Evolutionary conservation across 176 grass and related monocot species (phyloP).

Genomic region (Neostapfia colusana): DNA sequence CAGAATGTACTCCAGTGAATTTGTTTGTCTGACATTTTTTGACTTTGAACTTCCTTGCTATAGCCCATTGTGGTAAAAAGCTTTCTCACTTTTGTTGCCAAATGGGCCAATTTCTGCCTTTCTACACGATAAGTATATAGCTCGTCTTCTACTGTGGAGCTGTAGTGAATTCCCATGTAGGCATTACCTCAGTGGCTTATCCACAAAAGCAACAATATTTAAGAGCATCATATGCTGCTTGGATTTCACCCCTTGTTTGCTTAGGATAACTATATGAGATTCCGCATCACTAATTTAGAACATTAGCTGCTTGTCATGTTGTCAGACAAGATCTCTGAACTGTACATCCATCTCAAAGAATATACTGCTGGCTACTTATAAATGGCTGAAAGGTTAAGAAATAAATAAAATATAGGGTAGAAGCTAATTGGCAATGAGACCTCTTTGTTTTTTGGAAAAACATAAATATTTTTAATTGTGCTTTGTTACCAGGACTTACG

Average conservation of each 20-base stretch:
- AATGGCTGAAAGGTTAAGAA: background rate
- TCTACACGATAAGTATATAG: background rate
- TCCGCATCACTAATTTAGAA: constrained; percentile 14
- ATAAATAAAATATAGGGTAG: background rate
- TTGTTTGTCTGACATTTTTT: no score
- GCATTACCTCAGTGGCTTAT: background rate
- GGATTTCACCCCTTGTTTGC: background rate
- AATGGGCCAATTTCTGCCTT: background rate
- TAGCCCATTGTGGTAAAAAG: background rate
- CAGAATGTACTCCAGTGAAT: no score
- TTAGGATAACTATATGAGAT: constrained; percentile 18
- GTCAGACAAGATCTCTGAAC: background rate
- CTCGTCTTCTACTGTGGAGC: no score
- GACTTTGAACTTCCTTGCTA: background rate
- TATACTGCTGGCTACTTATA: background rate
- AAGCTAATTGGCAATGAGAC: constrained; percentile 10
- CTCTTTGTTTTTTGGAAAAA: background rate
- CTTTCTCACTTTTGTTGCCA: background rate
- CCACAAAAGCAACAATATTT: background rate
- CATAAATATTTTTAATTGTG: background rate
- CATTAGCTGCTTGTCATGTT: background rate
- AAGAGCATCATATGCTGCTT: constrained; percentile 28
- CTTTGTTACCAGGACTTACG: background rate
- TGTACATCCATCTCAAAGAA: background rate
- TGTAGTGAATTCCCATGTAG: no score